Evolutionary conservation across 2,329 filamentous ascomycete species (phyloP).

Genomic region (Eurotiales sp.): DNA sequence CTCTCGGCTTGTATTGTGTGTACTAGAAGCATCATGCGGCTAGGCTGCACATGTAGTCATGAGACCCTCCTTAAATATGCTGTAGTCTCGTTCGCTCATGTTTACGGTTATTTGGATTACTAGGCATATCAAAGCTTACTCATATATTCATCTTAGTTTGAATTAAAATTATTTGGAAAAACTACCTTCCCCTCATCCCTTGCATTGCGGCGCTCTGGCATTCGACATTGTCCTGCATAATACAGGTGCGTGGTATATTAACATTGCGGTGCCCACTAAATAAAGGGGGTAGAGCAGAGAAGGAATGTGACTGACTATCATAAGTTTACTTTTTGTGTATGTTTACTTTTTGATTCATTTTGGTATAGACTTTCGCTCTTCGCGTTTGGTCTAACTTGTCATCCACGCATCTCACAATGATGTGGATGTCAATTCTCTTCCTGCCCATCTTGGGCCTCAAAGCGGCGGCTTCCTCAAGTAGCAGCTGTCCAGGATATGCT

Average conservation of each 20-base stretch:
- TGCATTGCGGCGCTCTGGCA: constrained; percentile 1
- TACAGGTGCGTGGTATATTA: not conserved
- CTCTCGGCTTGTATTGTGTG: not conserved
- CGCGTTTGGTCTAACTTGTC: not conserved
- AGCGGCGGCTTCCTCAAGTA: not conserved
- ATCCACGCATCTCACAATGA: not conserved
- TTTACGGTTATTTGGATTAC: not conserved
- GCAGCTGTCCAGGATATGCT: constrained; percentile 37
- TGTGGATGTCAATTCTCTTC: constrained; percentile 1
- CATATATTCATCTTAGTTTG: not conserved
- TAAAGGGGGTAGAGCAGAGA: not conserved
- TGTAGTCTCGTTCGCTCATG: not conserved
- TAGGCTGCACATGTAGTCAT: not conserved
- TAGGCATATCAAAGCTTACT: not conserved
- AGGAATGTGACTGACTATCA: not conserved
- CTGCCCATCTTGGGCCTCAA: not conserved
- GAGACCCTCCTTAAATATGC: not conserved
- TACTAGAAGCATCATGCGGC: not conserved
- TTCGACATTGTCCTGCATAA: not conserved
- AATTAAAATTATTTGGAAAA: not conserved
- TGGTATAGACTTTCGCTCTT: not conserved
- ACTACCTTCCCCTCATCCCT: constrained; percentile 4
- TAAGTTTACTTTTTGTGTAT: not conserved
- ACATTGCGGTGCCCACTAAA: not conserved
- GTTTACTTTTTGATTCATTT: not conserved